phyloP scores from a whole-genome alignment of 1,284 basidiomycete genomes.

The Schizophyllum commune region DNA sequence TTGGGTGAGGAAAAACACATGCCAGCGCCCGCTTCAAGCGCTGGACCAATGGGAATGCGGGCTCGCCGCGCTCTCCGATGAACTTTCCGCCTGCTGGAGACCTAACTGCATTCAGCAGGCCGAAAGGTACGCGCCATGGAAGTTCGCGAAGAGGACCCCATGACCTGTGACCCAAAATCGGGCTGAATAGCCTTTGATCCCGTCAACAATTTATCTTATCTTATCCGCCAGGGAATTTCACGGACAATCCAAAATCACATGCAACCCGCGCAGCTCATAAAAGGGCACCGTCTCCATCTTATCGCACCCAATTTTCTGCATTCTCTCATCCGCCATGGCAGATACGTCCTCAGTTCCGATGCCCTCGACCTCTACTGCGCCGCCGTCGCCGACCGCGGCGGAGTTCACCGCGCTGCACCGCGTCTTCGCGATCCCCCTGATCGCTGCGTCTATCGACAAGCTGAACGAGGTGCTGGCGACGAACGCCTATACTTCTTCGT shows the following conservation, averaged over 20 bases:
- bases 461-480: constrained; percentile 50
- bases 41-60: not conserved
- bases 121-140: not conserved
- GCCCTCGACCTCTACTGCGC: constrained; percentile 7
- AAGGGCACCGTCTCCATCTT: not conserved
- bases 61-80: no score
- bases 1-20: constrained; percentile 3
- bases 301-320: constrained; percentile 1
- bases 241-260: not conserved
- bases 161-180: not conserved
- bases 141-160: not conserved
- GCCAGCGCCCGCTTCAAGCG: not conserved
- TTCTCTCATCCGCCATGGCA: constrained; percentile 9
- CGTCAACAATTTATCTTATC: not conserved
- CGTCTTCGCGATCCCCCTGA: constrained; percentile 60
- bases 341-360: constrained; percentile 11
- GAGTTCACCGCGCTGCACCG: constrained; percentile 55
- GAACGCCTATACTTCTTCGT: constrained; percentile 52
- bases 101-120: not conserved
- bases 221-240: not conserved
- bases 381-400: constrained; percentile 21
- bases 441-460: constrained; percentile 52
- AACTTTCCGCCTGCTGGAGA: no score
- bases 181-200: not conserved
- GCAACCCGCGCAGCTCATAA: not conserved